phyloP scores from a whole-genome alignment of 495 filamentous ascomycete genomes.

The Bathelium albidoporum region DNA sequence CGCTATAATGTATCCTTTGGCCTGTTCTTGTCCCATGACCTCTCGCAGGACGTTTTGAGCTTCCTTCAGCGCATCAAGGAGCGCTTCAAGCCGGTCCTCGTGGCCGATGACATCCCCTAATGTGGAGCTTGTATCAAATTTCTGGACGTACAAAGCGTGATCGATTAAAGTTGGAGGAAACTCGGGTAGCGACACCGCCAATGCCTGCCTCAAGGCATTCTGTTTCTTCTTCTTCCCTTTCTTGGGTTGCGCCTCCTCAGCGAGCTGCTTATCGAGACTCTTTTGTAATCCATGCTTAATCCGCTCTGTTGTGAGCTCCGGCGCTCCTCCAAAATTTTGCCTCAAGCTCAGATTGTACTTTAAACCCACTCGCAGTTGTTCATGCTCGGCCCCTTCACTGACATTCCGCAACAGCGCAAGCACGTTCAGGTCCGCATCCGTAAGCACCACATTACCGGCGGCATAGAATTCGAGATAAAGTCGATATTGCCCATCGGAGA shows the following conservation, averaged over 20 bases:
- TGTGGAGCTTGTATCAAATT: constrained; percentile 54
- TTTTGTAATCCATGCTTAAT: constrained; percentile 59
- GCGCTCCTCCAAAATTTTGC: constrained; percentile 69
- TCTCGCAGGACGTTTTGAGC: constrained; percentile 53
- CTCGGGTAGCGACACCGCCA: constrained; percentile 75
- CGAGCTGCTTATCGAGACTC: constrained; percentile 45
- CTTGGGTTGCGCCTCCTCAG: constrained; percentile 44
- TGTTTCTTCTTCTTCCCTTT: constrained; percentile 65
- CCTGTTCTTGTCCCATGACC: constrained; percentile 45
- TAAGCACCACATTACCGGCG: constrained; percentile 87
- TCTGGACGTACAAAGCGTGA: constrained; percentile 60
- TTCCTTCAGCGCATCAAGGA: constrained; percentile 55
- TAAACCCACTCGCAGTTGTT: constrained; percentile 60
- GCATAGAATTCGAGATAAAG: constrained; percentile 95
- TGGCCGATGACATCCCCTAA: constrained; percentile 58
- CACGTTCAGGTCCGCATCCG: constrained; percentile 68
- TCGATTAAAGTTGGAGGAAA: constrained; percentile 79
- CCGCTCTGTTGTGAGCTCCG: constrained; percentile 60
- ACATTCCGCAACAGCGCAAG: constrained; percentile 74
- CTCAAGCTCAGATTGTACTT: constrained; percentile 72
- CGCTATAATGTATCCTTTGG: constrained; percentile 81
- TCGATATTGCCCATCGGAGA: constrained; percentile 80
- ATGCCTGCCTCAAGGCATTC: constrained; percentile 63
- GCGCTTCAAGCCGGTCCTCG: constrained; percentile 49
- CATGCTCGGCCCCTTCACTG: constrained; percentile 60